Evolutionary conservation across 2,329 filamentous ascomycete species (phyloP).

Genomic region (Aspergillus sp.): DNA sequence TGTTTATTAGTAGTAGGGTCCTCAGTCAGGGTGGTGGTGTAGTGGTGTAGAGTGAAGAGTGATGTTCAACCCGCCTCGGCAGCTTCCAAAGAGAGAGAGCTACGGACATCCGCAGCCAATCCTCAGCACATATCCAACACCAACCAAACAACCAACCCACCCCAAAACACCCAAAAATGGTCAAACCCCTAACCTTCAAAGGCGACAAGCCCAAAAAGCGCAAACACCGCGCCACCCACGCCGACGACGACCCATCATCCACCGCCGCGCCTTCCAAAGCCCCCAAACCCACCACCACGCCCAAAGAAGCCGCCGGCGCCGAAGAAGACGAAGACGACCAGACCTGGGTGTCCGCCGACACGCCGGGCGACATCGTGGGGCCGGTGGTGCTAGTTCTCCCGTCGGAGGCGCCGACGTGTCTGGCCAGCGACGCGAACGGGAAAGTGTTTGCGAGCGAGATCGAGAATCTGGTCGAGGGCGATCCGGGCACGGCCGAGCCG

Average conservation of each 20-base stretch:
- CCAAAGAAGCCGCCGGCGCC: constrained; percentile 20
- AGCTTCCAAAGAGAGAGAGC: no score
- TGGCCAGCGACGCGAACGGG: constrained; percentile 79
- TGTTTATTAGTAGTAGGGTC: no score
- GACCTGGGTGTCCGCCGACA: constrained; percentile 83
- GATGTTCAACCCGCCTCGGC: no score
- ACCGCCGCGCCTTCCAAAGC: constrained; percentile 12
- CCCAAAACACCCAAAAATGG: constrained; percentile 31
- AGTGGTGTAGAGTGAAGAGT: no score
- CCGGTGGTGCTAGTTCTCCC: constrained; percentile 77
- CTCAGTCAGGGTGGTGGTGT: no score
- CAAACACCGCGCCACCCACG: constrained; percentile 56
- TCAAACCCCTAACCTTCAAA: constrained; percentile 89
- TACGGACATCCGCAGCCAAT: no score
- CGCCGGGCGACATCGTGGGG: constrained; percentile 62
- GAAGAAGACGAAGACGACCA: constrained; percentile 55
- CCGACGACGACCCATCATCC: constrained; percentile 26
- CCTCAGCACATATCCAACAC: no score
- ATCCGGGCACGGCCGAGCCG: constrained; percentile 78
- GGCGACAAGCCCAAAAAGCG: constrained; percentile 92
- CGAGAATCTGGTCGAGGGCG: constrained; percentile 79
- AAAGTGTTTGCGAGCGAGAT: constrained; percentile 73
- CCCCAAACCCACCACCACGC: constrained; percentile 16
- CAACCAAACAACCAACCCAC: no score
- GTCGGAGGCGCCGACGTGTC: constrained; percentile 59